Evolutionary conservation across 2,329 filamentous ascomycete species (phyloP).

Genomic region (Fusarium avenaceum): DNA sequence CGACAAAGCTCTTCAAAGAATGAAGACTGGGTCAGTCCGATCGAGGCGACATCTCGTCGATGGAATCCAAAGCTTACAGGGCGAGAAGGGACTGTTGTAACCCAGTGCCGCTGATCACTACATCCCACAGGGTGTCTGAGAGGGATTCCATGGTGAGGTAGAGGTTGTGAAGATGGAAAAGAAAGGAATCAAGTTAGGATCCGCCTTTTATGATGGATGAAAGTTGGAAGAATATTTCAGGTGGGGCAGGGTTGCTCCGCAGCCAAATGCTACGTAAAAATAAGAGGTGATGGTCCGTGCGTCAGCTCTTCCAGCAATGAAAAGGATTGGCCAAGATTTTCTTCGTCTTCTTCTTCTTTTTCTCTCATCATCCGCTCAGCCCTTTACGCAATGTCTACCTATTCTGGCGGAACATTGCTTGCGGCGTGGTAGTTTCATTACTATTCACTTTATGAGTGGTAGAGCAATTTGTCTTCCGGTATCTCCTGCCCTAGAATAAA

Average conservation of each 20-base stretch:
- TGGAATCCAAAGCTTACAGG: constrained; percentile 70
- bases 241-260: constrained; percentile 44
- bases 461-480: constrained; percentile 79
- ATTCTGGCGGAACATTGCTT: constrained; percentile 46
- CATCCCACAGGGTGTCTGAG: constrained; percentile 81
- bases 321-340: constrained; percentile 47
- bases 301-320: constrained; percentile 24
- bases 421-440: constrained; percentile 65
- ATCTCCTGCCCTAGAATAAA: constrained; percentile 88
- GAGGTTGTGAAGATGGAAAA: constrained; percentile 33
- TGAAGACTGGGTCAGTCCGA: constrained; percentile 52
- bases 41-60: constrained; percentile 49
- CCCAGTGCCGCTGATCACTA: constrained; percentile 83
- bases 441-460: constrained; percentile 67
- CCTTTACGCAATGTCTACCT: constrained; percentile 50
- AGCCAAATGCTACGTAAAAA: constrained; percentile 4
- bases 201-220: constrained; percentile 30
- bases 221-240: constrained; percentile 38
- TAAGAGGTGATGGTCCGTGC: constrained; percentile 41
- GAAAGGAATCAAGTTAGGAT: constrained; percentile 19
- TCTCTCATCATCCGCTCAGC: constrained; percentile 50
- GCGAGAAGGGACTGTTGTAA: constrained; percentile 84
- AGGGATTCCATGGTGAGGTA: constrained; percentile 76
- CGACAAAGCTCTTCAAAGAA: constrained; percentile 81
- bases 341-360: constrained; percentile 47